Conservation (phyloP, 2,329 filamentous ascomycete genomes). For the Nothopassalora personata region DNA sequence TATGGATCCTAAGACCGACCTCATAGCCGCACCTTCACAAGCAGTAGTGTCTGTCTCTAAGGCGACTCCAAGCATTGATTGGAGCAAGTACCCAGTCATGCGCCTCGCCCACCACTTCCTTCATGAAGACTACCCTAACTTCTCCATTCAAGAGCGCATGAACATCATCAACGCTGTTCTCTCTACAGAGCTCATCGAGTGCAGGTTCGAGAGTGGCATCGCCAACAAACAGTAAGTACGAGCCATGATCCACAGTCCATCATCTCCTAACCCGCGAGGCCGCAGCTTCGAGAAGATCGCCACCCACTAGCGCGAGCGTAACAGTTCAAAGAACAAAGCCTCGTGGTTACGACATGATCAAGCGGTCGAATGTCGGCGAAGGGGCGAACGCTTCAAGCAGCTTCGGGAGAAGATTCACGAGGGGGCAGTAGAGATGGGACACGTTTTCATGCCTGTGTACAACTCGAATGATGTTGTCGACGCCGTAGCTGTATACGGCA, state of each 20-base stretch:
- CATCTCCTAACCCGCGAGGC: not conserved
- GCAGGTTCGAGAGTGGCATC: not conserved
- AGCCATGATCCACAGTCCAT: not conserved
- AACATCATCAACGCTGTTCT: not conserved
- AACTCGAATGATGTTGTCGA: not conserved
- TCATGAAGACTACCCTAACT: not conserved
- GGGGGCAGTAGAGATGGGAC: not conserved
- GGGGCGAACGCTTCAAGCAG: not conserved
- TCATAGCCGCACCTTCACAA: not conserved
- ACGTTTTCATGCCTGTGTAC: not conserved
- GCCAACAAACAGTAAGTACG: not conserved
- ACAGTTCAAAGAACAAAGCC: not conserved
- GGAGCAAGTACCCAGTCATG: not conserved
- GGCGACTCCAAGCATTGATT: not conserved
- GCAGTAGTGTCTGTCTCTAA: not conserved
- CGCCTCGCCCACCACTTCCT: not conserved
- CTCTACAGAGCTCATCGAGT: not conserved
- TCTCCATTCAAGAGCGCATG: not conserved
- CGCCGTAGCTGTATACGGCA: not conserved
- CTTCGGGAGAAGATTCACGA: not conserved
- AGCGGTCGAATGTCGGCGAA: not conserved
- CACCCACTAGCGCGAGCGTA: not conserved
- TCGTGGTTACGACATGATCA: not conserved
- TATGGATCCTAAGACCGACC: not conserved
- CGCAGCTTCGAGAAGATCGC: not conserved